Evolutionary conservation across 2,329 filamentous ascomycete genomes (phyloP), one percentile per base, ranked within the genome.

Genomic region (Trichoderma arundinaceum): DNA sequence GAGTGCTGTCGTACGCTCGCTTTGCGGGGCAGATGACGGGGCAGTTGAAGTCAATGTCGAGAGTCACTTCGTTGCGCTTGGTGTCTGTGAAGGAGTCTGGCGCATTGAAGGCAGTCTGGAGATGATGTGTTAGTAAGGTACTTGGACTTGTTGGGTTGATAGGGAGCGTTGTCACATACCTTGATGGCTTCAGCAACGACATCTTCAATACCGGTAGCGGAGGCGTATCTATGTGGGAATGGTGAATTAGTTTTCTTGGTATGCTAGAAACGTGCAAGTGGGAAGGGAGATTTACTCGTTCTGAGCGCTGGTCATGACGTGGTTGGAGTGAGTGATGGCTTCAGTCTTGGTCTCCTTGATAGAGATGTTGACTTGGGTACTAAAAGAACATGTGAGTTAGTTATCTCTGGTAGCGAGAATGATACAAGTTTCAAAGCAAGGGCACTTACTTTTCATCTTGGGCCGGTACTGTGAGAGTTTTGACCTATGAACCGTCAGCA

Each of bases 281-380:
- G n/a, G 44, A 33, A 4, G 13, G 39, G 7, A 7, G 4, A 43
- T 41, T 33, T 62, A 63, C 59, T 63, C 59, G 38, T 63, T 63
- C 22, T 63, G 49, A n/a, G 59, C 49, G 59, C 39, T 63, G 49
- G 52, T 54, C 59, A 63, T 63, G 49, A 32, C 59, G 39, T 52
- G 39, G 49, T 63, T 63, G 38, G 59, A 46, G 49, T 63, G 59
- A 22, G 17, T 44, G 49, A 63, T 63, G 43, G 59, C 19, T 43
- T 63, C 59, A 17, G 59, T 63, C 39, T 63, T 63, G 39, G 49
- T 44, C 17, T 63, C 59, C 32, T 63, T 54, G 59, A 63, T 63
- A 49, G 59, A 52, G 39, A 63, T 63, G 49, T 63, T 63, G 49
- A 63, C 59, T 33, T 63, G 59, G 32, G 59, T 63, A 8, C 59